Evolutionary conservation across 2,329 filamentous ascomycete species (phyloP).

Genomic region (Cercospora beticola): DNA sequence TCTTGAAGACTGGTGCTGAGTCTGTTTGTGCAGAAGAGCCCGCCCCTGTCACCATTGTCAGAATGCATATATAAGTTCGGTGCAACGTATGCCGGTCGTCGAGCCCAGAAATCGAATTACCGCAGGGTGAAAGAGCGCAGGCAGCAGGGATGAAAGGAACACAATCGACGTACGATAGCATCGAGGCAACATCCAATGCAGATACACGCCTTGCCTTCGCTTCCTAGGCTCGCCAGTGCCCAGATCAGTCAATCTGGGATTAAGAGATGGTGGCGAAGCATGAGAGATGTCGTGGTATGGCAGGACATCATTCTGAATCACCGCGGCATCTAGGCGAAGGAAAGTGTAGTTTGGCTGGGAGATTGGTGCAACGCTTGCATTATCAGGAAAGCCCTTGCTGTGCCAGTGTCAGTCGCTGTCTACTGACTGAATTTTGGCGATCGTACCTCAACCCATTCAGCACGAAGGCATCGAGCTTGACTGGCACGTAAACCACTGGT

Average conservation of each 20-base stretch:
- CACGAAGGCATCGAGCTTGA: slow-evolving; percentile 12
- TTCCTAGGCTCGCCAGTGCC: background rate
- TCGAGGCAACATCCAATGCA: background rate
- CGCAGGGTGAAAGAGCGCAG: too few species aligned
- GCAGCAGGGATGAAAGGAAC: too few species aligned
- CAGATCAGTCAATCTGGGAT: background rate
- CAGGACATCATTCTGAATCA: background rate
- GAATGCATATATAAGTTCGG: background rate
- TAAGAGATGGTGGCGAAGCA: background rate
- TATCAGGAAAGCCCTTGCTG: background rate
- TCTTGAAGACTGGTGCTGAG: slow-evolving; percentile 9
- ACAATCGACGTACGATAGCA: background rate
- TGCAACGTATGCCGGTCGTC: too few species aligned
- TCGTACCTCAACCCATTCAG: slow-evolving; percentile 1
- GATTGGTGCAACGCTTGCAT: background rate
- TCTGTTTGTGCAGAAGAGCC: slow-evolving; percentile 3
- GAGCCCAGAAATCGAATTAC: too few species aligned
- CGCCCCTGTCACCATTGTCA: background rate
- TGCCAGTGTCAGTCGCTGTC: background rate
- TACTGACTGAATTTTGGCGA: background rate
- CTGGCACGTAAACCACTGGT: slow-evolving; percentile 1
- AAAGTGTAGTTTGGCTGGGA: background rate
- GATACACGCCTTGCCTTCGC: background rate
- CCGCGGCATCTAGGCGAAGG: background rate
- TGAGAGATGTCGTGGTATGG: background rate